Conservation (phyloP, 2,329 filamentous ascomycete genomes). For the Cladosporium sp. region DNA sequence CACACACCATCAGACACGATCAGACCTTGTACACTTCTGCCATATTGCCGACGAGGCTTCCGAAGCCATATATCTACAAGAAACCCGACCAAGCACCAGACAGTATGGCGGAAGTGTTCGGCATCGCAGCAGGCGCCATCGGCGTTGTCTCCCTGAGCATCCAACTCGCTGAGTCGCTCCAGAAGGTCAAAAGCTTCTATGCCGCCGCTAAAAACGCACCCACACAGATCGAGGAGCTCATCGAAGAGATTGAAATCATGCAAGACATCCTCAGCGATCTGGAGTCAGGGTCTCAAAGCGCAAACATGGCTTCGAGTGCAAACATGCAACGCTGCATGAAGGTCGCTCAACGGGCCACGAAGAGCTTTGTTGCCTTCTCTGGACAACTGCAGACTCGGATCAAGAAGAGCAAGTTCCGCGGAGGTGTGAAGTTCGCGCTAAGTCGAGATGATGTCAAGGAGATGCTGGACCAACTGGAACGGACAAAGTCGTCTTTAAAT, state of each 20-base stretch:
- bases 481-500: neutral
- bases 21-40: no score
- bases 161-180: neutral
- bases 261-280: neutral
- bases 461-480: slow-evolving; percentile 8
- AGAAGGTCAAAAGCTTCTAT: slow-evolving; percentile 8
- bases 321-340: neutral
- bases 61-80: no score
- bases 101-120: slow-evolving; percentile 1
- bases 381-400: neutral
- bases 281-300: neutral
- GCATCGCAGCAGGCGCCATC: neutral
- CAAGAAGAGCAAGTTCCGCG: neutral
- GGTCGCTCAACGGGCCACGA: neutral
- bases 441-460: neutral
- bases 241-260: slow-evolving; percentile 2
- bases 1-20: no score
- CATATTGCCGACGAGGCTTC: no score
- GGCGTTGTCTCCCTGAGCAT: neutral
- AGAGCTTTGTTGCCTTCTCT: neutral
- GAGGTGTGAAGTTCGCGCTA: neutral
- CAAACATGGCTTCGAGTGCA: neutral
- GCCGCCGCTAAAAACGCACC: neutral
- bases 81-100: no score
- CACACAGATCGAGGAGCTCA: neutral